Evolutionary conservation across 2,329 filamentous ascomycete genomes (phyloP), one percentile per base, ranked within the genome.

Genomic region (Coleophoma eucalyptorum): DNA sequence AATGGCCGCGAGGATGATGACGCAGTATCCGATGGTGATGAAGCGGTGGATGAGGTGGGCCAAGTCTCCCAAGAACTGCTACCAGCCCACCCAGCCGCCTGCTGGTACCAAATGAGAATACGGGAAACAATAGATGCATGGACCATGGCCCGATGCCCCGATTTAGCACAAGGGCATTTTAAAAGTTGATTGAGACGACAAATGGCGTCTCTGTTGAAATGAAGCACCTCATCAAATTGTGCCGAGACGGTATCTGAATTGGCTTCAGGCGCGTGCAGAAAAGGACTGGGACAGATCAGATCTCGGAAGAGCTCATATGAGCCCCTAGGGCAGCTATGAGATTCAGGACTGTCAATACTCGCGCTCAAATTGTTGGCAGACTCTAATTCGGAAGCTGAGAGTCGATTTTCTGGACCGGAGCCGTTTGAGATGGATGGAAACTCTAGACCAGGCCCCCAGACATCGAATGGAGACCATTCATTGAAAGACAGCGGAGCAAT

Each of bases 31-130:
- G 43, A 34, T 31, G 46, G 15, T 26, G 43, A 41, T 31, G 49
- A 43, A 35, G 40, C 33, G 35, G 38, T n/a, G 34, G 32, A 41
- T 38, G 45, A 26, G 12, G 49, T 48, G 13, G 50, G 43, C 41
- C 46, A 48, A 41, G 43, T 21, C 12, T 45, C 56, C 49, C 50
- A 54, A 16, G 55, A 50, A 38, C 46, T 55, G 45, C 55, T 54
- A 7, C 52, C 48, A 37, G 53, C 54, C 54, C 54, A 59, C 20
- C 58, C 60, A 43, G 58, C 60, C 13, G 59, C 60, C 49, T 62
- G 59, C 46, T 62, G 58, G 50, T 63, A 63, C 61, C 61, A 63
- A 6, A 63, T 62, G 19, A 63, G 52, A 5, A 62, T 60, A 12
- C 58, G 55, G 10, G 59, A 63, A 46, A 63, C 38, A 54, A 60